These are phyloP conservation scores for Blakeslea trispora DNA, from an alignment of 371 early-diverging fungal species.

Conservation along the genomic window DNA sequence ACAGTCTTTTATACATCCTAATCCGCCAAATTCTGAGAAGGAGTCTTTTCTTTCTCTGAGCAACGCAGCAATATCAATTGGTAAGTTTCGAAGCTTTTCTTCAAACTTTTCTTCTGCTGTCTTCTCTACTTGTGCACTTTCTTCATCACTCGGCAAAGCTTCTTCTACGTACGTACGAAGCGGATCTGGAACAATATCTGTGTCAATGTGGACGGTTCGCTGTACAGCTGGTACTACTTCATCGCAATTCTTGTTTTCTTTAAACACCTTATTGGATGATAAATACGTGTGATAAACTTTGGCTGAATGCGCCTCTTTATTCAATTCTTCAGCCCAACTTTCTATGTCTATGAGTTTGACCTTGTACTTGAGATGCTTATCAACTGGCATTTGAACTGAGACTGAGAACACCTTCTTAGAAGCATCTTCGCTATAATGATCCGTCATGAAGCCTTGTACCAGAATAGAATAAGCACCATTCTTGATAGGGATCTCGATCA, in stretches of 20 bases:
- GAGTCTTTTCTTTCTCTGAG: background rate
- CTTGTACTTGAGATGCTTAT: too few species aligned
- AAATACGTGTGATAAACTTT: too few species aligned
- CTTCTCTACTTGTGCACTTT: background rate
- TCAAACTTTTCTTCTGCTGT: background rate
- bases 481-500: conserved; percentile 1
- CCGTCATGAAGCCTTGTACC: background rate
- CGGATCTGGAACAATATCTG: background rate
- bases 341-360: too few species aligned
- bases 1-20: conserved; percentile 3
- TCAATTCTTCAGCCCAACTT: too few species aligned
- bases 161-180: background rate
- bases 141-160: background rate
- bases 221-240: too few species aligned
- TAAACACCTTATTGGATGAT: too few species aligned
- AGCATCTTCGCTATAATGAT: background rate
- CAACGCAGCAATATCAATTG: background rate
- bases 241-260: too few species aligned
- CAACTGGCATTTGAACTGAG: background rate
- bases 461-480: background rate
- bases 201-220: too few species aligned
- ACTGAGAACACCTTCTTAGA: background rate
- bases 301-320: too few species aligned
- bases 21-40: conserved; percentile 12
- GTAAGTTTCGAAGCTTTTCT: background rate